phyloP scores from a whole-genome alignment of 2,329 filamentous ascomycete genomes.

The Cytospora mali region DNA sequence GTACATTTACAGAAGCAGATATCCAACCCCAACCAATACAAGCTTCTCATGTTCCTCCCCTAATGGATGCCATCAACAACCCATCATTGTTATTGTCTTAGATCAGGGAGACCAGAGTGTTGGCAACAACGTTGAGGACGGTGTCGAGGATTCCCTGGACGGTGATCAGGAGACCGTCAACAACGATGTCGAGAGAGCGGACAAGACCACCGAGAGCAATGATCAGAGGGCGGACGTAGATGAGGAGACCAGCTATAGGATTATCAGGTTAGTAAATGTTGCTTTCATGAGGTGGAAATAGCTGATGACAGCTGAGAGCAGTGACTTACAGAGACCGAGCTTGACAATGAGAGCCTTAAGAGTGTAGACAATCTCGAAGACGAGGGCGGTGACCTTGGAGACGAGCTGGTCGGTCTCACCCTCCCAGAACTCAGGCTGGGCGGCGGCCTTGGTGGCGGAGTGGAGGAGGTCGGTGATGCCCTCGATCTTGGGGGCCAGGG shows the following conservation, averaged over 20 bases:
- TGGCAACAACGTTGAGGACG: conserved; percentile 31
- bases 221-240: conserved; percentile 32
- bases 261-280: conserved; percentile 6
- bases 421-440: conserved; percentile 29
- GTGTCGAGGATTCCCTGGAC: conserved; percentile 32
- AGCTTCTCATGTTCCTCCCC: conserved; percentile 12
- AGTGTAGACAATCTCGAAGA: conserved; percentile 34
- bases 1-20: conserved; percentile 7
- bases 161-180: conserved; percentile 32
- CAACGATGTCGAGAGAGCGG: conserved; percentile 33
- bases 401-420: conserved; percentile 29
- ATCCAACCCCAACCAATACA: conserved; percentile 13
- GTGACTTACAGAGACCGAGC: conserved; percentile 35
- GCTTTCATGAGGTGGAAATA: background rate
- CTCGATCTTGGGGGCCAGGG: conserved; percentile 33
- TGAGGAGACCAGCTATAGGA: conserved; percentile 27
- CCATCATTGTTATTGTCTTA: conserved; percentile 13
- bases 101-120: conserved; percentile 29
- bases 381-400: conserved; percentile 31
- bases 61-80: background rate
- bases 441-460: conserved; percentile 30
- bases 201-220: conserved; percentile 33
- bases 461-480: conserved; percentile 33
- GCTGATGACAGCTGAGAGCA: background rate
- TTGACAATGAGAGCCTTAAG: conserved; percentile 34